Evolutionary conservation across 768 basidiomycete genomes (phyloP).

Genomic region (Zangia roseola): DNA sequence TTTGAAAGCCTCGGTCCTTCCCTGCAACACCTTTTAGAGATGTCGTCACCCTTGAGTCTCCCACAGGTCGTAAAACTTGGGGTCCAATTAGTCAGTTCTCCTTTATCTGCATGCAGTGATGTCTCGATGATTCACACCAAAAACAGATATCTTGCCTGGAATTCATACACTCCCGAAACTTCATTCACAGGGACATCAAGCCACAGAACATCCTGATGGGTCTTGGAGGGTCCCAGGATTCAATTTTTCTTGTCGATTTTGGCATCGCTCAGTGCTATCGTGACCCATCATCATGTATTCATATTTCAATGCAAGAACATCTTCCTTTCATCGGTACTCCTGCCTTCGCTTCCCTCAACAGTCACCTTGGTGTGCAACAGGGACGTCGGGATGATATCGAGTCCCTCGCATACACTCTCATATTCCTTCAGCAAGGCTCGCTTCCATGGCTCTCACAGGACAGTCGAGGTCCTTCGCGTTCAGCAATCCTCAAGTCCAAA

Average conservation of each 20-base stretch:
- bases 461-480: not conserved
- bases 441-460: not conserved
- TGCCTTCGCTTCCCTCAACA: not conserved
- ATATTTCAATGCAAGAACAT: not conserved
- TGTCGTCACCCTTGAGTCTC: not conserved
- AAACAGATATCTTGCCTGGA: slow-evolving; percentile 2
- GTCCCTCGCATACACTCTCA: not conserved
- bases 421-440: not conserved
- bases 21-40: too few relatives aligned
- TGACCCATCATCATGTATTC: not conserved
- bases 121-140: not conserved
- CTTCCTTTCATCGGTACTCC: not conserved
- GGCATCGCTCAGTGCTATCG: not conserved
- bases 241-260: slow-evolving; percentile 5
- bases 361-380: not conserved
- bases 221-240: not conserved
- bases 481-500: not conserved
- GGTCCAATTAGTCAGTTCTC: slow-evolving; percentile 3
- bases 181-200: slow-evolving; percentile 5
- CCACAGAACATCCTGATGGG: slow-evolving; percentile 8
- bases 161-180: slow-evolving; percentile 1
- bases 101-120: not conserved
- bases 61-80: not conserved
- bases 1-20: slow-evolving; percentile 2
- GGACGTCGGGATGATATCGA: not conserved